Conservation (phyloP, 2,329 filamentous ascomycete genomes). For the Pyrenophora seminiperda region DNA sequence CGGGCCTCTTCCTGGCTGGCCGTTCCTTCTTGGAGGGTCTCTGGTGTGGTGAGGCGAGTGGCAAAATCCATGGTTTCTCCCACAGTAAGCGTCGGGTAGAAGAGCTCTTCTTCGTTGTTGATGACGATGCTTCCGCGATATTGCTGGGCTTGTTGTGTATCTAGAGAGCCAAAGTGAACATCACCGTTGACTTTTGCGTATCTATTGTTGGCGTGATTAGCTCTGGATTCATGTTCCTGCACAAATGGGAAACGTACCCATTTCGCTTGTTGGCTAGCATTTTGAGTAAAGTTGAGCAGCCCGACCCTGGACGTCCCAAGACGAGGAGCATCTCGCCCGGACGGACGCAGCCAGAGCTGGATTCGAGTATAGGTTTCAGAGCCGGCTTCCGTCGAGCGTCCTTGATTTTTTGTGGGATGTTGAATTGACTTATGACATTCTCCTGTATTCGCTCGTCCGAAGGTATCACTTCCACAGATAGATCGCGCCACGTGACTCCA, state of each 20-base stretch:
- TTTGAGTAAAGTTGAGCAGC: slow-evolving; percentile 67
- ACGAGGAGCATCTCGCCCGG: slow-evolving; percentile 76
- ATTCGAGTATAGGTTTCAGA: slow-evolving; percentile 64
- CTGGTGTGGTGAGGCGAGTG: slow-evolving; percentile 62
- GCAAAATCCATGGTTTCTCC: slow-evolving; percentile 61
- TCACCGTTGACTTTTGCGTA: slow-evolving; percentile 70
- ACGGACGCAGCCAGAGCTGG: slow-evolving; percentile 68
- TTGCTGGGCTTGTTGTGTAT: slow-evolving; percentile 71
- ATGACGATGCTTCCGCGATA: slow-evolving; percentile 82
- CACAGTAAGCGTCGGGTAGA: slow-evolving; percentile 58
- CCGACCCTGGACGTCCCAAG: slow-evolving; percentile 64
- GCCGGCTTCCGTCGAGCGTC: slow-evolving; percentile 54
- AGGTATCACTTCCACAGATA: slow-evolving; percentile 72
- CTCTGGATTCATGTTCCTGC: slow-evolving; percentile 33
- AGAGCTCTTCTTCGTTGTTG: slow-evolving; percentile 60
- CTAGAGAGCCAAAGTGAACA: slow-evolving; percentile 55
- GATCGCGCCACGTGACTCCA: slow-evolving; percentile 73
- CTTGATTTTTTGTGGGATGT: slow-evolving; percentile 47
- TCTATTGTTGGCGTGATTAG: neutral
- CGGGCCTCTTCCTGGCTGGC: slow-evolving; percentile 55
- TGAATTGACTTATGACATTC: slow-evolving; percentile 58
- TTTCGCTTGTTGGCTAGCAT: slow-evolving; percentile 56
- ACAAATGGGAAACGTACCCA: slow-evolving; percentile 58
- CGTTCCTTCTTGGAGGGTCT: slow-evolving; percentile 58
- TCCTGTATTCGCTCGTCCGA: slow-evolving; percentile 68